Conservation (phyloP, 176 grass and related monocot species). For the Carex scoparia region DNA sequence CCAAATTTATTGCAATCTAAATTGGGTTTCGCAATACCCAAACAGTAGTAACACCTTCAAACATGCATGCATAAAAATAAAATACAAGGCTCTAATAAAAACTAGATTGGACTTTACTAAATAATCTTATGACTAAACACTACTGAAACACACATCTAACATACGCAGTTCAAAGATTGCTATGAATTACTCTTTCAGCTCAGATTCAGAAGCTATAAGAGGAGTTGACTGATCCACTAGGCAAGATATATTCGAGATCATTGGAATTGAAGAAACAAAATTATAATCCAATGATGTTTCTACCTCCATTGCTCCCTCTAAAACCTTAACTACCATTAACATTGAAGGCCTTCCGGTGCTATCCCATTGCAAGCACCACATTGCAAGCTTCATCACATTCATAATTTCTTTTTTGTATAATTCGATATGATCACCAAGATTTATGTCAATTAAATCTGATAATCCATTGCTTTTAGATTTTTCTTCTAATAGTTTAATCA, state of each 20-base stretch:
- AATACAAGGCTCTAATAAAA: no score
- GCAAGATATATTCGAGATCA: not conserved
- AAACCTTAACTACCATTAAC: slow-evolving; percentile 46
- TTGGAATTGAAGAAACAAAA: slow-evolving; percentile 17
- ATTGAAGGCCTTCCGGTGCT: slow-evolving; percentile 47
- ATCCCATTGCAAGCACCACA: slow-evolving; percentile 61
- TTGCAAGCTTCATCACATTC: slow-evolving; percentile 40
- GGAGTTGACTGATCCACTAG: slow-evolving; percentile 10
- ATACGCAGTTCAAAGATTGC: no score
- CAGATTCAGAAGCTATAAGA: slow-evolving; percentile 6
- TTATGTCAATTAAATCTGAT: slow-evolving; percentile 31
- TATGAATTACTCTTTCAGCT: no score
- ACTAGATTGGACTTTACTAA: no score
- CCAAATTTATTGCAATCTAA: no score
- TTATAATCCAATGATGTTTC: slow-evolving; percentile 26
- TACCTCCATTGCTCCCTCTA: slow-evolving; percentile 37
- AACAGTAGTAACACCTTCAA: no score
- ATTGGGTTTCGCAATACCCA: no score
- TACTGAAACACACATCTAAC: not conserved
- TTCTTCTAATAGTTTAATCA: slow-evolving; percentile 38
- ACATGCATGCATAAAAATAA: no score
- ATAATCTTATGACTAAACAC: no score
- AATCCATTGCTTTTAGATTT: slow-evolving; percentile 22
- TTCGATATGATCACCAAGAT: not conserved
- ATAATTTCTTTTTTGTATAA: slow-evolving; percentile 30